Conservation (phyloP, 2,329 filamentous ascomycete genomes). For the Teratosphaeria destructans region DNA sequence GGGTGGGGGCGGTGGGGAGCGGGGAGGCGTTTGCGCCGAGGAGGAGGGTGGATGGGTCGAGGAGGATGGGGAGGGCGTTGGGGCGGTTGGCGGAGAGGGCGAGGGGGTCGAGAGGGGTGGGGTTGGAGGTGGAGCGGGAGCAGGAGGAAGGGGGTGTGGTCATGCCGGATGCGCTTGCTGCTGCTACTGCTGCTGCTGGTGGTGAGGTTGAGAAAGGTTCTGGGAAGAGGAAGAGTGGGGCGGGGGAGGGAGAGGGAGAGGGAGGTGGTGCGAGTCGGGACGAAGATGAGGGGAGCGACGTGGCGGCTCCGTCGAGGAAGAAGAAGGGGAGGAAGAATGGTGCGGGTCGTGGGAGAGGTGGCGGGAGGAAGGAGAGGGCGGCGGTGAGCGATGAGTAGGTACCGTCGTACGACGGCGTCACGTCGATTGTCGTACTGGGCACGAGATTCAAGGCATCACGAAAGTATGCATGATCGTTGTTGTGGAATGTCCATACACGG, state of each 20-base stretch:
- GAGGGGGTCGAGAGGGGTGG: slow-evolving; percentile 18
- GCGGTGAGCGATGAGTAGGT: background rate
- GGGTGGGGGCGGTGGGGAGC: slow-evolving; percentile 44
- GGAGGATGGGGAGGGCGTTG: slow-evolving; percentile 68
- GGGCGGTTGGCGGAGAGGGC: slow-evolving; percentile 53
- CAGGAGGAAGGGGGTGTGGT: background rate
- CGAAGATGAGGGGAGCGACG: slow-evolving; percentile 8
- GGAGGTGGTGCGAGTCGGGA: background rate
- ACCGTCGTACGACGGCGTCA: no score
- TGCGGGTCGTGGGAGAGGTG: background rate
- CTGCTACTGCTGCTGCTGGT: background rate
- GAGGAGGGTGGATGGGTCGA: slow-evolving; percentile 54
- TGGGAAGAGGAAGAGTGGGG: background rate
- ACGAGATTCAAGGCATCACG: no score
- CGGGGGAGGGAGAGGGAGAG: slow-evolving; percentile 6
- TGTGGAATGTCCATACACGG: background rate
- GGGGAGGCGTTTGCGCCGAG: slow-evolving; percentile 61
- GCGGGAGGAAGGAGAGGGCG: background rate
- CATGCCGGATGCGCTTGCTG: background rate
- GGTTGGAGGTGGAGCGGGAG: background rate
- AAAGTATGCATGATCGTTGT: no score
- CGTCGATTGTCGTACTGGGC: no score
- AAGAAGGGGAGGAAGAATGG: slow-evolving; percentile 5
- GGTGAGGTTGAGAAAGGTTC: background rate
- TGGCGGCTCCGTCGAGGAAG: slow-evolving; percentile 8